Evolutionary conservation across 441 rosid species (phyloP).

Genomic region (Populus hybrid): DNA sequence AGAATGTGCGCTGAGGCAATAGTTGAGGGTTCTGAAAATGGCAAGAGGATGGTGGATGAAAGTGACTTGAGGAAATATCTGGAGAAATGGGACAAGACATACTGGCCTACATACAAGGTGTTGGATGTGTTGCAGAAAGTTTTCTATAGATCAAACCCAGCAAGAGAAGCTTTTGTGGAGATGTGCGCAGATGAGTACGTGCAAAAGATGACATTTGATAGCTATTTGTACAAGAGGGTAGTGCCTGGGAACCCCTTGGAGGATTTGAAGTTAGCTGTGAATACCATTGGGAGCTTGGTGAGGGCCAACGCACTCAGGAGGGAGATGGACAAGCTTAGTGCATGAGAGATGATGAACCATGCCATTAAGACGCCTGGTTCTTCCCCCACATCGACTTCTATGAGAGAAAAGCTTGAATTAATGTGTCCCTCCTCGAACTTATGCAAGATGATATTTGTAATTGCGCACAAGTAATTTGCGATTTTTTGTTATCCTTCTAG

Average conservation of each 20-base stretch:
- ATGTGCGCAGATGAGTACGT: slow-evolving; percentile 90
- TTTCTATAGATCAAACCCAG: slow-evolving; percentile 85
- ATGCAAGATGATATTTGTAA: no score
- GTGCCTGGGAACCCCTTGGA: slow-evolving; percentile 82
- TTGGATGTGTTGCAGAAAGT: slow-evolving; percentile 84
- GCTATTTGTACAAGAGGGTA: slow-evolving; percentile 80
- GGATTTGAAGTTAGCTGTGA: slow-evolving; percentile 82
- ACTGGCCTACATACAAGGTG: slow-evolving; percentile 92
- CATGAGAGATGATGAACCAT: slow-evolving; percentile 23
- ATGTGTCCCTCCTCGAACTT: no score
- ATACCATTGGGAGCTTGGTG: slow-evolving; percentile 92
- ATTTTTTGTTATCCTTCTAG: no score
- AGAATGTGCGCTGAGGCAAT: slow-evolving; percentile 97
- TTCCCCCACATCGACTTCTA: no score
- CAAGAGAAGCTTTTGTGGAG: slow-evolving; percentile 89
- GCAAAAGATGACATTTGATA: slow-evolving; percentile 95
- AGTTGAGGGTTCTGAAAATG: slow-evolving; percentile 70
- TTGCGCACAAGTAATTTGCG: no score
- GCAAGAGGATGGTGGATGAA: slow-evolving; percentile 91
- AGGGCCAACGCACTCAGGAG: slow-evolving; percentile 83
- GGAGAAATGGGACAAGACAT: slow-evolving; percentile 95
- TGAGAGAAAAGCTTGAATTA: no score
- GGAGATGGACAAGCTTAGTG: slow-evolving; percentile 80
- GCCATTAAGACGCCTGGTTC: not conserved
- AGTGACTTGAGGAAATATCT: slow-evolving; percentile 81